Conservation (phyloP, 2,329 filamentous ascomycete species). For the Rosellinia necatrix region DNA sequence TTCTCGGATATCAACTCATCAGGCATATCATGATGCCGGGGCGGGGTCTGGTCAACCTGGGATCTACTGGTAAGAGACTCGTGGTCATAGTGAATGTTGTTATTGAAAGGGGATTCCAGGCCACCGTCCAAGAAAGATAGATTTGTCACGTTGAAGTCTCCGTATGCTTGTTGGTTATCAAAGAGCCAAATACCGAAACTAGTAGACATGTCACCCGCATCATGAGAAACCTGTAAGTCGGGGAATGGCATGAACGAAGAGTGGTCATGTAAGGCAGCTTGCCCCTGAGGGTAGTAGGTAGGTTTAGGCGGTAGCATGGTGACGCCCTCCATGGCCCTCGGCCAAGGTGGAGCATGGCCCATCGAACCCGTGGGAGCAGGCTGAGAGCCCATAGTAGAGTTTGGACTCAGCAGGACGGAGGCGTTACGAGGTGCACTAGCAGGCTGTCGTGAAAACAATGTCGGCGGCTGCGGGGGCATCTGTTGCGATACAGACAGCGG, state of each 20-base stretch:
- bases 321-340: slow-evolving; percentile 44
- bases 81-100: slow-evolving; percentile 56
- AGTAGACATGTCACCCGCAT: slow-evolving; percentile 44
- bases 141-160: slow-evolving; percentile 49
- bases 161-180: slow-evolving; percentile 48
- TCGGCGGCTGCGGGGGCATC: slow-evolving; percentile 29
- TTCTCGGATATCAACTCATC: slow-evolving; percentile 52
- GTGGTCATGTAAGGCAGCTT: slow-evolving; percentile 38
- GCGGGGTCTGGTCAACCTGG: slow-evolving; percentile 50
- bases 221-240: slow-evolving; percentile 41
- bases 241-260: slow-evolving; percentile 43
- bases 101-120: slow-evolving; percentile 57
- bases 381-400: slow-evolving; percentile 42
- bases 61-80: slow-evolving; percentile 55
- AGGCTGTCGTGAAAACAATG: slow-evolving; percentile 35
- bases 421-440: slow-evolving; percentile 50
- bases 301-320: slow-evolving; percentile 46
- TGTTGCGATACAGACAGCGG: slow-evolving; percentile 11
- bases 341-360: slow-evolving; percentile 37
- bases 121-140: slow-evolving; percentile 55
- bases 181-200: slow-evolving; percentile 60
- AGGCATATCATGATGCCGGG: slow-evolving; percentile 45
- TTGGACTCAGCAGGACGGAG: slow-evolving; percentile 50
- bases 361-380: slow-evolving; percentile 33
- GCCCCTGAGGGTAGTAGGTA: slow-evolving; percentile 42